Percentiles rank a stretch among this genome's conserved stretches.
Conservation (phyloP, 768 basidiomycete genomes). For the Sutorius australiensis region DNA sequence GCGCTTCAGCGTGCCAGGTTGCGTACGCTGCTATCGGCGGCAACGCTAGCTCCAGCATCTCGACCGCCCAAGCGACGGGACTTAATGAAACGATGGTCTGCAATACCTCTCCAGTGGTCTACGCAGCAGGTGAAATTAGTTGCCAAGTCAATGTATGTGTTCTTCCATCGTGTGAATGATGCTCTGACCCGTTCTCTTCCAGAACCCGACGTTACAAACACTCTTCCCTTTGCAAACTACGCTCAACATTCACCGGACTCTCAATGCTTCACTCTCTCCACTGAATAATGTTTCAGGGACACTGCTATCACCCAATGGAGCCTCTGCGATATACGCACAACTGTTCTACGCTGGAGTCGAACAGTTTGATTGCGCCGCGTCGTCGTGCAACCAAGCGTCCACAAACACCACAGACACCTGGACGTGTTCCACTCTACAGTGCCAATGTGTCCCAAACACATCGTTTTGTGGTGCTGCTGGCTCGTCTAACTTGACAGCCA, state of each 20-base stretch:
- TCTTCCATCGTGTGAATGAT: not conserved
- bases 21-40: constrained; percentile 48
- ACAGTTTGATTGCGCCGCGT: constrained; percentile 82
- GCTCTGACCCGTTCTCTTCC: not conserved
- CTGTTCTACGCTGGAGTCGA: constrained; percentile 78
- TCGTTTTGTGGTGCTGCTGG: constrained; percentile 67
- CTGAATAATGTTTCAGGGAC: constrained; percentile 33
- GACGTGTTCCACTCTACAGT: constrained; percentile 70
- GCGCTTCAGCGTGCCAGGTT: constrained; percentile 60
- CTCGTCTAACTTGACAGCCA: constrained; percentile 47
- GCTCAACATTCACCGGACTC: constrained; percentile 75
- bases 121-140: constrained; percentile 77
- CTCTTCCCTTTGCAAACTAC: constrained; percentile 68
- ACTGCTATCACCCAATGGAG: constrained; percentile 43
- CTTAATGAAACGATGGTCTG: constrained; percentile 71
- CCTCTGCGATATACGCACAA: constrained; percentile 61
- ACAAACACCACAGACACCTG: constrained; percentile 46
- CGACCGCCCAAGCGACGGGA: constrained; percentile 27
- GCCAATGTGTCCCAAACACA: constrained; percentile 65
- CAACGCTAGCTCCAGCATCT: constrained; percentile 31
- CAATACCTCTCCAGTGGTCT: constrained; percentile 66
- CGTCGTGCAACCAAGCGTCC: constrained; percentile 62
- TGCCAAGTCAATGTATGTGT: constrained; percentile 76
- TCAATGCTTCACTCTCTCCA: constrained; percentile 68
- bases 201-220: constrained; percentile 84